Evolutionary conservation across 352 stramenopile species (phyloP).

Genomic region (Pythium aristosporum): DNA sequence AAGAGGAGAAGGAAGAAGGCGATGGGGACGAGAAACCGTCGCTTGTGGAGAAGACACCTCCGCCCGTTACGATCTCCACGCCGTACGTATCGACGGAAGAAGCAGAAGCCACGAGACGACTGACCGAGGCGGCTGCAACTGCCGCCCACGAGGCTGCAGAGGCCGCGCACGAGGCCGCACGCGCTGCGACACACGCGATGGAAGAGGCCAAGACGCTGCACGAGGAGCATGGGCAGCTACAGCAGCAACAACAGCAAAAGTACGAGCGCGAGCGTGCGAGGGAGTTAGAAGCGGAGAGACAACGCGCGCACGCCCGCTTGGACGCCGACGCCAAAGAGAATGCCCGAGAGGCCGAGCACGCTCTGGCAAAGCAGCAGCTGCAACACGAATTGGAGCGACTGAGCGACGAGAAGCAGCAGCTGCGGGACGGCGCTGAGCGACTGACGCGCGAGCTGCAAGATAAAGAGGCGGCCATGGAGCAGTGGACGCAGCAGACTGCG

Average conservation of each 20-base stretch:
- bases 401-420: slow-evolving; percentile 35
- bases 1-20: neutral
- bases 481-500: slow-evolving; percentile 36
- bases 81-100: neutral
- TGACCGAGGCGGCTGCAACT: slow-evolving; percentile 2
- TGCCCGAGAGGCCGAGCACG: slow-evolving; percentile 21
- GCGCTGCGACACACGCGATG: slow-evolving; percentile 25
- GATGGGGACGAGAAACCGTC: neutral
- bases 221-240: neutral
- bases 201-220: slow-evolving; percentile 4
- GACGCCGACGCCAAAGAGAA: slow-evolving; percentile 21
- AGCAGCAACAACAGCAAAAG: neutral
- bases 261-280: neutral
- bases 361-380: slow-evolving; percentile 28
- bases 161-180: slow-evolving; percentile 30
- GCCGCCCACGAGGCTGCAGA: slow-evolving; percentile 20
- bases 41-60: neutral
- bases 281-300: too few species aligned
- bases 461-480: slow-evolving; percentile 31
- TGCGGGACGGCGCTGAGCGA: slow-evolving; percentile 29
- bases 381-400: slow-evolving; percentile 28
- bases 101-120: slow-evolving; percentile 11
- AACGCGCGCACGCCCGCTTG: neutral
- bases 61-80: neutral
- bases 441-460: slow-evolving; percentile 36